phyloP scores from a whole-genome alignment of 306 rosid genomes.

The Gastrolobium villosum region DNA sequence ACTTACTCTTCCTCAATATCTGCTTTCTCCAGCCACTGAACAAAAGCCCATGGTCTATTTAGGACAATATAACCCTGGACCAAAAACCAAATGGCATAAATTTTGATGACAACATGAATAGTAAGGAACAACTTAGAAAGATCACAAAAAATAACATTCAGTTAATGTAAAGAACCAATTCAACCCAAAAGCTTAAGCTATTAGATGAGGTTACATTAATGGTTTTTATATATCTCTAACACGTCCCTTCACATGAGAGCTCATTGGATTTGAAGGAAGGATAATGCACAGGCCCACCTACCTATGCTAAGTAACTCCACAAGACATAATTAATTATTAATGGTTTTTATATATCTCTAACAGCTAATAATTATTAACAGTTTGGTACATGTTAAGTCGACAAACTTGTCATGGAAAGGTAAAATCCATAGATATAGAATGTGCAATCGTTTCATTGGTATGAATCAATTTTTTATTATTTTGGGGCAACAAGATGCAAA shows the following conservation, averaged over 20 bases:
- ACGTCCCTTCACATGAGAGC: too few relatives aligned
- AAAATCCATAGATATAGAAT: slow-evolving; percentile 8
- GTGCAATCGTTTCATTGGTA: slow-evolving; percentile 2
- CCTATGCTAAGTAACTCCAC: too few relatives aligned
- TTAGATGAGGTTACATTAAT: too few relatives aligned
- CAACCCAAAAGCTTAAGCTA: too few relatives aligned
- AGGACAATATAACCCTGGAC: slow-evolving; percentile 89
- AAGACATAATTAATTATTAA: too few relatives aligned
- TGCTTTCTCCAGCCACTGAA: slow-evolving; percentile 96
- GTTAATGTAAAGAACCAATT: neutral
- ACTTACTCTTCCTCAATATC: slow-evolving; percentile 86
- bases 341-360: too few relatives aligned
- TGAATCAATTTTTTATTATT: too few relatives aligned
- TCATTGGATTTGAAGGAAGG: too few relatives aligned
- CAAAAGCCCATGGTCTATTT: slow-evolving; percentile 98
- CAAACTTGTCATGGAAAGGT: neutral
- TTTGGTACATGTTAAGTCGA: neutral
- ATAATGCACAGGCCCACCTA: too few relatives aligned
- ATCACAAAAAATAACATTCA: slow-evolving; percentile 20
- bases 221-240: too few relatives aligned
- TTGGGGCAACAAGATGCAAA: neutral
- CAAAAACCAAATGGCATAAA: slow-evolving; percentile 32
- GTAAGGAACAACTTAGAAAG: slow-evolving; percentile 14
- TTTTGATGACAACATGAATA: slow-evolving; percentile 9
- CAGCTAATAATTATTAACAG: neutral